A percentile compares a stretch with the other conserved stretches of the same genome.
These are phyloP conservation scores for Polychaeton citri DNA, from an alignment of 2,329 filamentous ascomycete genomes.

Conservation along the genomic window DNA sequence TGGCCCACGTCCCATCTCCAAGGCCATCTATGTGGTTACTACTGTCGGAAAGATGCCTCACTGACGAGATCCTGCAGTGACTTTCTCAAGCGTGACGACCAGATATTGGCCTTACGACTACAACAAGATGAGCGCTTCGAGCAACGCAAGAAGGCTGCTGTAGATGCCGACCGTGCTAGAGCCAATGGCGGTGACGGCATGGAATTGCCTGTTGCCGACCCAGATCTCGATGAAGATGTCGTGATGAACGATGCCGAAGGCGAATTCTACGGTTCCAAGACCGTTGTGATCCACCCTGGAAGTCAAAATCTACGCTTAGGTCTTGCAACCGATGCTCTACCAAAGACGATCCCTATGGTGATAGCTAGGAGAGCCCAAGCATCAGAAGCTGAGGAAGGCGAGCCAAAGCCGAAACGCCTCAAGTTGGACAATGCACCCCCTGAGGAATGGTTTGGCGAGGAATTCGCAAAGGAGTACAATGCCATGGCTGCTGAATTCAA, in stretches of 20 bases:
- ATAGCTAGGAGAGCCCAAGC: constrained; percentile 66
- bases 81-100: constrained; percentile 96
- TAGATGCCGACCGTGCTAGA: constrained; percentile 74
- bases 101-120: constrained; percentile 76
- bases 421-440: constrained; percentile 47
- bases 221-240: constrained; percentile 29
- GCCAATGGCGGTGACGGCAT: constrained; percentile 44
- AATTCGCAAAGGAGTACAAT: constrained; percentile 58
- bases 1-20: neutral
- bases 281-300: constrained; percentile 88
- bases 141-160: constrained; percentile 69
- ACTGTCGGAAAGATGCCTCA: constrained; percentile 3
- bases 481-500: constrained; percentile 81
- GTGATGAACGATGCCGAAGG: constrained; percentile 44
- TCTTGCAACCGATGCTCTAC: constrained; percentile 86
- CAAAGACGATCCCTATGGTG: constrained; percentile 87
- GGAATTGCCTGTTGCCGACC: constrained; percentile 24
- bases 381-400: constrained; percentile 73
- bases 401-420: constrained; percentile 58
- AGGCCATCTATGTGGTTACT: constrained; percentile 1
- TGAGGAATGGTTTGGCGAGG: constrained; percentile 79
- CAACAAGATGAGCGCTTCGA: constrained; percentile 80
- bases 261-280: constrained; percentile 68
- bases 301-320: constrained; percentile 93
- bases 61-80: constrained; percentile 44